A percentile compares a stretch with the other conserved stretches of the same genome.
phyloP scores from a whole-genome alignment of 2,329 filamentous ascomycete species.

The Monosporascus sp. region DNA sequence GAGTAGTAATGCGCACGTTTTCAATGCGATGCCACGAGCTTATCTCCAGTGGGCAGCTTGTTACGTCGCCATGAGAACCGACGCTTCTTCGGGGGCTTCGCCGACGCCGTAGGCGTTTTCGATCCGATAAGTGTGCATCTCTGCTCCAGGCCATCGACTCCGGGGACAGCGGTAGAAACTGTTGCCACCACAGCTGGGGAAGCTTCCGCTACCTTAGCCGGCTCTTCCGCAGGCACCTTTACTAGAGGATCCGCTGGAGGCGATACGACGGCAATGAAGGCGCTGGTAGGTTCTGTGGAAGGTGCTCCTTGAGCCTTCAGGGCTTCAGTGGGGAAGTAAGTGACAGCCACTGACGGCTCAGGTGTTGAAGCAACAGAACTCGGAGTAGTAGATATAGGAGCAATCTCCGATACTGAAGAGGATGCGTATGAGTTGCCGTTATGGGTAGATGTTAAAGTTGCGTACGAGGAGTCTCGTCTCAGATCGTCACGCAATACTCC shows the following conservation, averaged over 20 bases:
- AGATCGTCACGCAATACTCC: slow-evolving; percentile 8
- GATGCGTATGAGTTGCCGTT: slow-evolving; percentile 14
- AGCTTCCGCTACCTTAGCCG: neutral
- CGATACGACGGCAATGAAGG: neutral
- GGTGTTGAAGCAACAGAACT: slow-evolving; percentile 11
- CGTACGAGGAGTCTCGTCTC: slow-evolving; percentile 7
- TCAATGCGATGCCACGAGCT: neutral
- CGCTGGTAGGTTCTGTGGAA: neutral
- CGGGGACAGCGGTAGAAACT: neutral
- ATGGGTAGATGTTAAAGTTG: slow-evolving; percentile 9
- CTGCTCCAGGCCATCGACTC: neutral
- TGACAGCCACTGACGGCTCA: slow-evolving; percentile 2
- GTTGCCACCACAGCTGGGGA: neutral
- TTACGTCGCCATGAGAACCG: neutral
- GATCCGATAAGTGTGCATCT: no score
- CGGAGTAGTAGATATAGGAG: slow-evolving; percentile 19
- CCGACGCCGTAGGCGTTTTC: neutral
- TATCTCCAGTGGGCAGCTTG: neutral
- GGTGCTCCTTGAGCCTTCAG: neutral
- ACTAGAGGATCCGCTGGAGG: neutral
- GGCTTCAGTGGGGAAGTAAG: neutral
- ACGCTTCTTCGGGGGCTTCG: neutral
- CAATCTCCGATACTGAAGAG: slow-evolving; percentile 20
- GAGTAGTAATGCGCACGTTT: neutral
- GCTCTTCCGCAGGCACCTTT: neutral